These are phyloP conservation scores for Trichoderma reesei DNA, from an alignment of 495 filamentous ascomycete species.

Conservation along the genomic window DNA sequence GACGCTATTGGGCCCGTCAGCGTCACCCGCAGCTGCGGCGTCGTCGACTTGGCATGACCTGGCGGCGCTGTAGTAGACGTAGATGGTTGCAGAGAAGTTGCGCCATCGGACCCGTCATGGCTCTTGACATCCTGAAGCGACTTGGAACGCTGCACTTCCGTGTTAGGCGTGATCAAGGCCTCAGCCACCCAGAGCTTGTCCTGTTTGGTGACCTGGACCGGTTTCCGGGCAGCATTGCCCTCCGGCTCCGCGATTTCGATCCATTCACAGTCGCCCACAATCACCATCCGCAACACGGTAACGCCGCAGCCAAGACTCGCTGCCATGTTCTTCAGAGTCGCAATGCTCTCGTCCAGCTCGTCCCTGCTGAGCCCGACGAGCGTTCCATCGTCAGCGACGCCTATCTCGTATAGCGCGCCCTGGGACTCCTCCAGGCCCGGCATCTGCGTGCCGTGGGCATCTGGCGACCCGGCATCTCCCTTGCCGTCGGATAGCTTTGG, in stretches of 20 bases:
- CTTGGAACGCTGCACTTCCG: constrained; percentile 17
- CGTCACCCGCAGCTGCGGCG: constrained; percentile 80
- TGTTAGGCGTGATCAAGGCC: constrained; percentile 43
- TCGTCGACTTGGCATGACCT: constrained; percentile 23
- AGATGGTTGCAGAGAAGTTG: not conserved
- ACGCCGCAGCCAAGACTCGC: constrained; percentile 81
- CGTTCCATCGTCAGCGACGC: constrained; percentile 87
- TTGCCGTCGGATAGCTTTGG: constrained; percentile 60
- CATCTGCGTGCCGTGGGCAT: constrained; percentile 53
- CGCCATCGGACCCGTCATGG: not conserved
- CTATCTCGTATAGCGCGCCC: constrained; percentile 93
- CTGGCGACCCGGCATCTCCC: constrained; percentile 38
- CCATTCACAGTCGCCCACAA: constrained; percentile 84
- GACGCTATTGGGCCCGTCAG: constrained; percentile 85
- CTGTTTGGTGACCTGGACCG: constrained; percentile 18
- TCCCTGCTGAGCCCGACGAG: constrained; percentile 84
- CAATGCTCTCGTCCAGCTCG: constrained; percentile 83
- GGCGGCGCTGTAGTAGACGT: not conserved
- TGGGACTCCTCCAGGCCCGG: constrained; percentile 86
- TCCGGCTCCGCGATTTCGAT: constrained; percentile 27
- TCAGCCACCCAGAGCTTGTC: constrained; percentile 82
- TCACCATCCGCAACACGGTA: constrained; percentile 73
- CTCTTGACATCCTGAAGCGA: not conserved
- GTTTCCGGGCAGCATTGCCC: constrained; percentile 10
- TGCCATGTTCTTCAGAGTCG: constrained; percentile 79